Percentiles rank a stretch among this genome's conserved stretches.
phyloP scores from a whole-genome alignment of 2,329 filamentous ascomycete species.

The Pestalotiopsis sp. region DNA sequence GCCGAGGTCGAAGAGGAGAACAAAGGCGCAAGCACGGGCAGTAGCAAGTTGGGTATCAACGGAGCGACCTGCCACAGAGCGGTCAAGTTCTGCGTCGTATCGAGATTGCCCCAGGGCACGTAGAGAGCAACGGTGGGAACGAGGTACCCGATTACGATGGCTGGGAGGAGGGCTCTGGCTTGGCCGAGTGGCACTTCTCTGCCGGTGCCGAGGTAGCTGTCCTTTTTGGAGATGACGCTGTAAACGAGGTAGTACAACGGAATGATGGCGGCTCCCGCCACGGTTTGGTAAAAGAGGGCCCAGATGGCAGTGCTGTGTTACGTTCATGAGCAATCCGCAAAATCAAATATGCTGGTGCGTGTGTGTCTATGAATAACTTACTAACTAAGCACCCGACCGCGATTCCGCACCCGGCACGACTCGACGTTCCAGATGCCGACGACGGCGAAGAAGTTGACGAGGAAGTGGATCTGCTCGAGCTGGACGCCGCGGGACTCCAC shows the following conservation, averaged over 20 bases:
- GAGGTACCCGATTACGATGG: conserved; percentile 26
- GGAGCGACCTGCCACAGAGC: conserved; percentile 30
- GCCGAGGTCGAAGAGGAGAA: neutral
- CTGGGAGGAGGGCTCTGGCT: conserved; percentile 25
- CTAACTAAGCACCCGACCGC: conserved; percentile 26
- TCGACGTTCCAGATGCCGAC: conserved; percentile 28
- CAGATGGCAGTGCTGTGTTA: conserved; percentile 26
- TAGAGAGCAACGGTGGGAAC: conserved; percentile 27
- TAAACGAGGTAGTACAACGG: conserved; percentile 27
- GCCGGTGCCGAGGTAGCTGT: conserved; percentile 23
- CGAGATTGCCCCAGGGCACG: conserved; percentile 17
- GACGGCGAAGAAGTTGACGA: conserved; percentile 27
- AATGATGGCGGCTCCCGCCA: conserved; percentile 26
- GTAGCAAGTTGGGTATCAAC: conserved; percentile 23
- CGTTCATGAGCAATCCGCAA: neutral
- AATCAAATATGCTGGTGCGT: neutral
- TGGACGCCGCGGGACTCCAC: conserved; percentile 9
- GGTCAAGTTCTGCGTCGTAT: conserved; percentile 23
- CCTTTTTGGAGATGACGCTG: conserved; percentile 17
- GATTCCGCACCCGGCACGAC: conserved; percentile 24
- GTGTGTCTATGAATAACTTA: conserved; percentile 17
- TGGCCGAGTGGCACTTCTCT: conserved; percentile 21
- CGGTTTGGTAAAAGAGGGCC: conserved; percentile 28
- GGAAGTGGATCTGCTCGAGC: conserved; percentile 30
- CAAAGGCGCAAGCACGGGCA: conserved; percentile 9